Conservation (phyloP, 2,329 filamentous ascomycete species). For the Fusarium phyllophilum region DNA sequence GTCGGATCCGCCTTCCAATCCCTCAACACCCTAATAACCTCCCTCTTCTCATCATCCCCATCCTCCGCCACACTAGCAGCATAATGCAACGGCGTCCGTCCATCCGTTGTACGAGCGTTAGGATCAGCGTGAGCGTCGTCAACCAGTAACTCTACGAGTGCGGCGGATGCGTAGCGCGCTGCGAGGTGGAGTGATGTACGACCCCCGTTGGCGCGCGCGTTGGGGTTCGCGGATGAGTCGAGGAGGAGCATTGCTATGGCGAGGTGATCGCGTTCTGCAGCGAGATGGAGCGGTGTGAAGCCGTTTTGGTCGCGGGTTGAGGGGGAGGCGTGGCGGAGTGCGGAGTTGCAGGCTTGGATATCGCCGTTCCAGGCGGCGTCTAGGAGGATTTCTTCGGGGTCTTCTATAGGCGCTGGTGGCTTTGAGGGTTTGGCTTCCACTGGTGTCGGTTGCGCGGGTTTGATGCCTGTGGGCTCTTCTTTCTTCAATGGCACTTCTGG, state of each 20-base stretch:
- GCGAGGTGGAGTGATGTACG: slow-evolving; percentile 48
- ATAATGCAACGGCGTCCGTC: slow-evolving; percentile 48
- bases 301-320: slow-evolving; percentile 45
- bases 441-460: background rate
- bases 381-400: slow-evolving; percentile 41
- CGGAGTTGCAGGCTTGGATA: slow-evolving; percentile 38
- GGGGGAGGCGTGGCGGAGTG: slow-evolving; percentile 39
- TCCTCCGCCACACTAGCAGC: slow-evolving; percentile 46
- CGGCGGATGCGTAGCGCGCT: slow-evolving; percentile 43
- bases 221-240: slow-evolving; percentile 42
- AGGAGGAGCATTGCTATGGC: slow-evolving; percentile 49
- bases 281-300: slow-evolving; percentile 47
- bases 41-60: slow-evolving; percentile 46
- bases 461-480: background rate
- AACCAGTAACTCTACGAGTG: slow-evolving; percentile 47
- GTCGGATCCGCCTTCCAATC: slow-evolving; percentile 47
- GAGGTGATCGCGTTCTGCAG: slow-evolving; percentile 47
- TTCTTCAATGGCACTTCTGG: background rate
- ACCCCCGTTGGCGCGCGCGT: slow-evolving; percentile 45
- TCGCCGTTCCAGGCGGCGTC: slow-evolving; percentile 50
- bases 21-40: slow-evolving; percentile 45
- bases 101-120: slow-evolving; percentile 44
- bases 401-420: background rate
- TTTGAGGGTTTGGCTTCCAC: background rate
- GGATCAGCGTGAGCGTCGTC: slow-evolving; percentile 46